phyloP scores from a whole-genome alignment of 306 rosid species.

The Prunus kanzakura region DNA sequence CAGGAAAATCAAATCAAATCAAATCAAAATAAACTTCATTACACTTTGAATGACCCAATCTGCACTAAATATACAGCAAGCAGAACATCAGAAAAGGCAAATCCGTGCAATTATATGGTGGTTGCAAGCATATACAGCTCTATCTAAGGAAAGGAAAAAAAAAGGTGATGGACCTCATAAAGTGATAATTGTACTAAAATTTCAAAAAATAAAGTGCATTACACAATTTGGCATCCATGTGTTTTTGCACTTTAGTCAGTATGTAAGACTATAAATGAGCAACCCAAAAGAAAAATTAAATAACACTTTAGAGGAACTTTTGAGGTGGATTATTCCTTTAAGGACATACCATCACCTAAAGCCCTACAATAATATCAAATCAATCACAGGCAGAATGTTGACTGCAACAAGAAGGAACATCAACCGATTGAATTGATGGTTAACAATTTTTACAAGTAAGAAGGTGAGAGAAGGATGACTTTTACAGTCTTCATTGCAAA shows the following conservation, averaged over 20 bases:
- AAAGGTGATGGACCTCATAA: background rate
- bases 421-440: background rate
- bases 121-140: background rate
- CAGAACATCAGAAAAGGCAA: background rate
- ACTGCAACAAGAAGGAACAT: background rate
- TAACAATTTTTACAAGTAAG: background rate
- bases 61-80: background rate
- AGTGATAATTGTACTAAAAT: background rate
- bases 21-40: background rate
- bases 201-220: background rate
- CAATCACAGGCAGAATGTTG: background rate
- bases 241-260: background rate
- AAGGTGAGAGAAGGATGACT: background rate
- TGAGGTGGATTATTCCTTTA: background rate
- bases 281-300: background rate
- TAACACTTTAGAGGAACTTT: background rate
- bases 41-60: too few relatives aligned
- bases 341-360: background rate
- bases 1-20: background rate
- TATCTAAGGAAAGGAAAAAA: background rate
- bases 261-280: background rate
- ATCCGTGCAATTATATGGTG: background rate
- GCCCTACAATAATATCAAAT: background rate
- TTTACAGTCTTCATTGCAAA: background rate
- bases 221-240: background rate